phyloP scores from a whole-genome alignment of 441 rosid species.

The Capsella rubella region DNA sequence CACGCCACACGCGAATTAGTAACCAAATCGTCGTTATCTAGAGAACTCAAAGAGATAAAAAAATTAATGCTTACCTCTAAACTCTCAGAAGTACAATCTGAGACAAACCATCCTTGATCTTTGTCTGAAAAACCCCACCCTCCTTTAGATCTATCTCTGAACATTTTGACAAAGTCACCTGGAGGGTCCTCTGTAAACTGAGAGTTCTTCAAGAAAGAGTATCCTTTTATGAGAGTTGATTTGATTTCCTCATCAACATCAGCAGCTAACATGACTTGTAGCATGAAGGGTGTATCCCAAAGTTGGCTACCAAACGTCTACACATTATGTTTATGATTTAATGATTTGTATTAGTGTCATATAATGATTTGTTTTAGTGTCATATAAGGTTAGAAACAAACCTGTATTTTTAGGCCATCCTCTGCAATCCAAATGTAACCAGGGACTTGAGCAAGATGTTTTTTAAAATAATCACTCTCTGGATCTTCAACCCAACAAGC shows the following conservation, averaged over 20 bases:
- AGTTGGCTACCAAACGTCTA: slow-evolving; percentile 51
- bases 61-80: neutral
- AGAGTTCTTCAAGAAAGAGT: slow-evolving; percentile 41
- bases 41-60: neutral
- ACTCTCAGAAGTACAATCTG: slow-evolving; percentile 4
- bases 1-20: neutral
- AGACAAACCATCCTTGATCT: neutral
- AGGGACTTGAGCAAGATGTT: slow-evolving; percentile 47
- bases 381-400: neutral
- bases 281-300: slow-evolving; percentile 49
- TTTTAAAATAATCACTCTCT: slow-evolving; percentile 45
- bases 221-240: slow-evolving; percentile 12
- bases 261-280: slow-evolving; percentile 46
- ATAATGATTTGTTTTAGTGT: too few relatives aligned
- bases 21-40: neutral
- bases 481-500: slow-evolving; percentile 56
- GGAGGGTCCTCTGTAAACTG: neutral
- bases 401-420: slow-evolving; percentile 60
- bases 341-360: neutral
- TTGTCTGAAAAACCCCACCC: neutral
- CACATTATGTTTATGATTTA: neutral
- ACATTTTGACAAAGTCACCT: neutral
- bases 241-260: slow-evolving; percentile 11
- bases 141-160: neutral
- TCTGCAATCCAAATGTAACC: slow-evolving; percentile 53